Evolutionary conservation across 345 rosid species (phyloP), one percentile per base, ranked within the genome.

Genomic region (Atalantia buxifolia): DNA sequence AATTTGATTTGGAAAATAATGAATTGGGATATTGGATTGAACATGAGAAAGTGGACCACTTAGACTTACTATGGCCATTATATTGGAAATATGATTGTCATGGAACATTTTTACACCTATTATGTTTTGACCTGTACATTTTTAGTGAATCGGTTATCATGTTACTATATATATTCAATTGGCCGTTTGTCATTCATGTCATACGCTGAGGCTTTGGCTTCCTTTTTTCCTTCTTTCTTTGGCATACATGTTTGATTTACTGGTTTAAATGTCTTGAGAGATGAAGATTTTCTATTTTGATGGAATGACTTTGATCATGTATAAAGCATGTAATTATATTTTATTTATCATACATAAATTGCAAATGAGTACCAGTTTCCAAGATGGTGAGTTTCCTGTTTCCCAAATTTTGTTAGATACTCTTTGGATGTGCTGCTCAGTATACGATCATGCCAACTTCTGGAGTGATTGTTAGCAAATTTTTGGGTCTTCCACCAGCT

Each of bases 391-490:
- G 40, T 66, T n/a, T 48, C 22, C 59, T 68, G 42, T 63, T 42
- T 36, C 70, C 36, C 24, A 38, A 24, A 53, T 74, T 72, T 69
- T 71, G 72, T 78, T 85, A 91, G 95, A 90, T 91, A 80, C 86
- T 88, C 55, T 90, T 86, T 80, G 93, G 95, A 77, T 91, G 86
- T 10, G 75, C 72, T 57, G 91, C 92, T 74, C 95, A 91, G 69
- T 91, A 85, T 72, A 83, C 92, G n/a, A 86, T 89, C 31, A 91
- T 91, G 92, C 93, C 93, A 55, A 72, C 79, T 19, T 81, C 85
- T 36, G 92, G 87, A 66, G 18, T 79, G 42, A 9, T 88, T 36
- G 63, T 91, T 50, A 83, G 93, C 79, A 91, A 83, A 85, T 28
- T 6, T 22, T 64, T 91, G 89, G 85, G 90, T 40, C 95, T 91